Conservation (phyloP, 768 basidiomycete species). For the Leccinum uliginosum region DNA sequence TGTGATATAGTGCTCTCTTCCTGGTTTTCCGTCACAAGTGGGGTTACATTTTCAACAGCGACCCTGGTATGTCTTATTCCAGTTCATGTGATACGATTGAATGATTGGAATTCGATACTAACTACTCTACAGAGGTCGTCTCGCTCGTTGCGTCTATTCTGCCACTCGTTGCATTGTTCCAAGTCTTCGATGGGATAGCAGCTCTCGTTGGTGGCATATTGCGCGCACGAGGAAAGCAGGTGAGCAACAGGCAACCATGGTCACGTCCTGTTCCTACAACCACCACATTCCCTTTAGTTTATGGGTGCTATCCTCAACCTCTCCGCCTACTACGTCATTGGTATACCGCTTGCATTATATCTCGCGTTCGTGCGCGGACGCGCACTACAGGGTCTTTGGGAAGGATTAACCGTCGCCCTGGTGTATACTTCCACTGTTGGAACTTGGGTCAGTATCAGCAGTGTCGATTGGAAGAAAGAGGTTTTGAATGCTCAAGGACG, state of each 20-base stretch:
- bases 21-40: constrained; percentile 59
- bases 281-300: constrained; percentile 36
- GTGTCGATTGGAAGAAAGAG: constrained; percentile 71
- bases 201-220: constrained; percentile 74
- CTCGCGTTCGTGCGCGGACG: constrained; percentile 60
- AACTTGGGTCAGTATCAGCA: constrained; percentile 44
- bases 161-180: constrained; percentile 73
- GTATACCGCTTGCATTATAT: constrained; percentile 79
- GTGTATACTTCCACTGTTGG: constrained; percentile 58
- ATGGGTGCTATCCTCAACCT: constrained; percentile 61
- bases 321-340: constrained; percentile 76
- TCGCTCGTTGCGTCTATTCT: constrained; percentile 56
- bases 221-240: constrained; percentile 78
- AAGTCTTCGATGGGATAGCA: constrained; percentile 78
- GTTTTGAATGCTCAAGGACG: constrained; percentile 14
- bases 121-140: constrained; percentile 37
- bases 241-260: constrained; percentile 9
- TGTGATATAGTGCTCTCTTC: constrained; percentile 44
- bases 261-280: neutral
- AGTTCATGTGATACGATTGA: neutral
- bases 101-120: neutral
- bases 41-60: constrained; percentile 72
- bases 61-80: constrained; percentile 41
- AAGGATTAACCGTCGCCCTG: constrained; percentile 70
- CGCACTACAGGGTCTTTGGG: constrained; percentile 77